Conservation (phyloP, 2,329 filamentous ascomycete genomes). For the Sarocladium kiliense region DNA sequence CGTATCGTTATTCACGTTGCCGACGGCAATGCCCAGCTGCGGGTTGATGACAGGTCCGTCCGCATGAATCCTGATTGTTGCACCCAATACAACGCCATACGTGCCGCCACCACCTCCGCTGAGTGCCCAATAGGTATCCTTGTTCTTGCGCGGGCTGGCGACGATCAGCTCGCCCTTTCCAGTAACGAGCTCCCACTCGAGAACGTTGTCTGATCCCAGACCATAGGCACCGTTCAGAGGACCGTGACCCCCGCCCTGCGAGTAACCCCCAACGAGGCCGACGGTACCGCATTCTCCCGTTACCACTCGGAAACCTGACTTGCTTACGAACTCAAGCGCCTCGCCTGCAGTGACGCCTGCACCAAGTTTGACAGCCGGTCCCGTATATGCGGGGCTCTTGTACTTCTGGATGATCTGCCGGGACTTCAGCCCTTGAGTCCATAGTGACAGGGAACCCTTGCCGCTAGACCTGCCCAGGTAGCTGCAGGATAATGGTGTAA, state of each 20-base stretch:
- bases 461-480: constrained; percentile 32
- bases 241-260: constrained; percentile 50
- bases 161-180: constrained; percentile 34
- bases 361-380: constrained; percentile 26
- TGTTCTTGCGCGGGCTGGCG: constrained; percentile 35
- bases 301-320: constrained; percentile 34
- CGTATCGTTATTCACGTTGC: no score
- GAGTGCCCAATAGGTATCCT: constrained; percentile 52
- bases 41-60: neutral
- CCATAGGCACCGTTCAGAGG: constrained; percentile 40
- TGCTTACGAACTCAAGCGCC: constrained; percentile 11
- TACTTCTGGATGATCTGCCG: constrained; percentile 13
- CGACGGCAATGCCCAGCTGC: no score
- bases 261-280: constrained; percentile 43
- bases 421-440: constrained; percentile 35
- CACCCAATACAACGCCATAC: constrained; percentile 44
- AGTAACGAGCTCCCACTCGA: constrained; percentile 45
- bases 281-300: constrained; percentile 45
- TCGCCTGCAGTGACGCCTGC: constrained; percentile 19
- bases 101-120: constrained; percentile 46
- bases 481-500: constrained; percentile 16
- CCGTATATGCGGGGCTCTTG: constrained; percentile 22
- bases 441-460: constrained; percentile 28
- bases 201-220: constrained; percentile 46
- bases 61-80: constrained; percentile 30